Evolutionary conservation across 2,329 filamentous ascomycete genomes (phyloP).

Genomic region (Sporothrix dimorphospora): DNA sequence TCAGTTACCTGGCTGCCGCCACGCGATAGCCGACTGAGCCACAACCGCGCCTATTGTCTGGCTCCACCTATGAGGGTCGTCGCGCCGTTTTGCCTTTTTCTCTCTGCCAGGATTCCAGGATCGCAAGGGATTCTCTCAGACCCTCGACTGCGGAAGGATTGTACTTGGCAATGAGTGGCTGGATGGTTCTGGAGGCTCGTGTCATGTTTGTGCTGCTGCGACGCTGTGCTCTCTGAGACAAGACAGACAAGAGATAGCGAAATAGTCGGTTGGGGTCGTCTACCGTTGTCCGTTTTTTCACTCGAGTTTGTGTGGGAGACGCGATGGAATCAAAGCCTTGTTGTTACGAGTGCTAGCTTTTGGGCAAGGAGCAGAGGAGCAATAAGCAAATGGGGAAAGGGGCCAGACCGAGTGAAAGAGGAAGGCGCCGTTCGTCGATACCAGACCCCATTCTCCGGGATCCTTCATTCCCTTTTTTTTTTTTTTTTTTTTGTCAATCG

Average conservation of each 20-base stretch:
- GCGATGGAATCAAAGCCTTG: constrained; percentile 7
- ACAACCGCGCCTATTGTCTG: background rate
- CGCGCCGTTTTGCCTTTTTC: background rate
- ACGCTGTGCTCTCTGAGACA: background rate
- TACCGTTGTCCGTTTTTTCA: background rate
- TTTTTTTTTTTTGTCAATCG: background rate
- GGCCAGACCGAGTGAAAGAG: background rate
- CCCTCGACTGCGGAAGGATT: background rate
- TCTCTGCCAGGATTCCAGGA: background rate
- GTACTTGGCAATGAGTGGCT: background rate
- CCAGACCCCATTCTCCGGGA: background rate
- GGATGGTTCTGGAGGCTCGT: background rate
- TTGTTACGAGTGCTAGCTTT: background rate
- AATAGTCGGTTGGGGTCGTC: too few relatives aligned
- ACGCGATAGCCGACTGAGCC: constrained; percentile 16
- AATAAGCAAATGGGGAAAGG: background rate
- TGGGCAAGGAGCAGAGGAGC: background rate
- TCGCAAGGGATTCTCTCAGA: constrained; percentile 3
- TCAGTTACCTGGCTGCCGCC: background rate
- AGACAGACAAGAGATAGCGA: background rate
- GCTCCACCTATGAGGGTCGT: background rate
- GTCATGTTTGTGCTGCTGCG: background rate
- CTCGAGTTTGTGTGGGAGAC: background rate
- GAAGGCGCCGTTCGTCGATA: background rate
- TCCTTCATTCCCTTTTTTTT: background rate